Percentiles rank a stretch among this genome's conserved stretches.
phyloP scores from a whole-genome alignment of 257 asterid species.

The Forsythia suspensa region DNA sequence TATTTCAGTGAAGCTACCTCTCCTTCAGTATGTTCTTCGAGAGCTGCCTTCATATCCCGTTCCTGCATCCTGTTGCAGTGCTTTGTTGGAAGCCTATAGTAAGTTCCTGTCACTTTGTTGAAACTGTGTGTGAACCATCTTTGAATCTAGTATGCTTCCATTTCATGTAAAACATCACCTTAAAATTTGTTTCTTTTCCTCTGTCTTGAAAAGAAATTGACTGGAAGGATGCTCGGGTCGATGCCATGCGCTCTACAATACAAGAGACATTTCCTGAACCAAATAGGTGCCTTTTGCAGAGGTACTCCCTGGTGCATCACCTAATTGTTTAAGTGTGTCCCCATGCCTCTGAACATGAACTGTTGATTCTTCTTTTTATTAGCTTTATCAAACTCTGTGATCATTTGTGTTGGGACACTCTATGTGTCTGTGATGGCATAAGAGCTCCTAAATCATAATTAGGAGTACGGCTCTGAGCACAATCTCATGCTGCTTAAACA shows the following conservation, averaged over 20 bases:
- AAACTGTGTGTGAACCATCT: slow-evolving; percentile 20
- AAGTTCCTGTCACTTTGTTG: slow-evolving; percentile 30
- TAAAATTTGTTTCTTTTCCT: slow-evolving; percentile 24
- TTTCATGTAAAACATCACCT: slow-evolving; percentile 6
- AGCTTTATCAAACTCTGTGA: slow-evolving; percentile 1
- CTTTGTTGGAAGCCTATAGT: slow-evolving; percentile 91
- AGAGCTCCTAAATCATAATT: not conserved
- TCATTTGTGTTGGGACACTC: slow-evolving; percentile 2
- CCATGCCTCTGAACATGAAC: not conserved
- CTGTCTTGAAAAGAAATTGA: slow-evolving; percentile 60
- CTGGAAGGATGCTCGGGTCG: slow-evolving; percentile 71
- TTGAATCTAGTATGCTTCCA: slow-evolving; percentile 15
- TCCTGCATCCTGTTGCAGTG: slow-evolving; percentile 94
- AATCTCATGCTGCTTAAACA: not conserved
- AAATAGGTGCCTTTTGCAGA: slow-evolving; percentile 84
- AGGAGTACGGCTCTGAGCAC: not conserved
- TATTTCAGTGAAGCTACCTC: slow-evolving; percentile 22
- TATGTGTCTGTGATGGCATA: not conserved
- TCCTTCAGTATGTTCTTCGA: slow-evolving; percentile 85
- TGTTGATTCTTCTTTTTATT: slow-evolving; percentile 7
- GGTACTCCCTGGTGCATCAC: slow-evolving; percentile 43
- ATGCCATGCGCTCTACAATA: slow-evolving; percentile 75
- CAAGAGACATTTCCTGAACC: slow-evolving; percentile 94
- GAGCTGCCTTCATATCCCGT: slow-evolving; percentile 97
- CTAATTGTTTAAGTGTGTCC: slow-evolving; percentile 6